A percentile compares a stretch with the other conserved stretches of the same genome.
These are phyloP conservation scores for Mucor piriformis DNA, from an alignment of 371 early-diverging fungal species.

Conservation along the genomic window DNA sequence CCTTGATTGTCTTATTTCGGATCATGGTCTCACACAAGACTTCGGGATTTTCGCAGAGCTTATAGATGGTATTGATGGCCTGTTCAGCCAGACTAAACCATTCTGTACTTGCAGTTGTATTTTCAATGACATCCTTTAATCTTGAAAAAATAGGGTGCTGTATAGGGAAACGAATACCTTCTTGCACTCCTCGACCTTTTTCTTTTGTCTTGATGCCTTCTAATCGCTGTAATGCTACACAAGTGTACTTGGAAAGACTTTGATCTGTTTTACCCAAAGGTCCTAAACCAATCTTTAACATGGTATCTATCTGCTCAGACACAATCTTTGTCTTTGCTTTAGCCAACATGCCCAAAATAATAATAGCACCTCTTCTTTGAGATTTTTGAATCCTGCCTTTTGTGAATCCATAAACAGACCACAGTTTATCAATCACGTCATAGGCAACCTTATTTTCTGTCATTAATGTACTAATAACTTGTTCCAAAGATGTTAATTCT, in stretches of 20 bases:
- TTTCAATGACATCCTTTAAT: conserved; percentile 66
- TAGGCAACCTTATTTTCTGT: conserved; percentile 59
- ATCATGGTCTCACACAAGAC: conserved; percentile 76
- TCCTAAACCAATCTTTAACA: conserved; percentile 89
- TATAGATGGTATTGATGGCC: conserved; percentile 88
- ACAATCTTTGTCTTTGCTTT: conserved; percentile 80
- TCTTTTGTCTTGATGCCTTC: conserved; percentile 56
- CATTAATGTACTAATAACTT: conserved; percentile 80
- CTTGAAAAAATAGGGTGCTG: conserved; percentile 73
- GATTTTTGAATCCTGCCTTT: conserved; percentile 65
- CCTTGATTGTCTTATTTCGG: conserved; percentile 56
- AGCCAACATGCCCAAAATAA: conserved; percentile 91
- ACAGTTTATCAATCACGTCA: conserved; percentile 79
- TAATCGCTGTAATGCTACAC: conserved; percentile 86
- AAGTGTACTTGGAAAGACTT: conserved; percentile 84
- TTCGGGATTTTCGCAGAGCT: conserved; percentile 89
- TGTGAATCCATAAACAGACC: conserved; percentile 83
- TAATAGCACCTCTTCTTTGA: conserved; percentile 88
- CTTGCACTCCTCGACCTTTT: conserved; percentile 56
- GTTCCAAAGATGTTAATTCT: conserved; percentile 92
- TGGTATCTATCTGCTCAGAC: conserved; percentile 77
- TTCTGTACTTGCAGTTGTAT: conserved; percentile 58
- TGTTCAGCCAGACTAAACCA: conserved; percentile 93
- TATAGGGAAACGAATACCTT: conserved; percentile 73
- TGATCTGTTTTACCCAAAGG: conserved; percentile 75